Evolutionary conservation across 2,329 filamentous ascomycete genomes (phyloP).

Genomic region (Apiospora pterosperma): DNA sequence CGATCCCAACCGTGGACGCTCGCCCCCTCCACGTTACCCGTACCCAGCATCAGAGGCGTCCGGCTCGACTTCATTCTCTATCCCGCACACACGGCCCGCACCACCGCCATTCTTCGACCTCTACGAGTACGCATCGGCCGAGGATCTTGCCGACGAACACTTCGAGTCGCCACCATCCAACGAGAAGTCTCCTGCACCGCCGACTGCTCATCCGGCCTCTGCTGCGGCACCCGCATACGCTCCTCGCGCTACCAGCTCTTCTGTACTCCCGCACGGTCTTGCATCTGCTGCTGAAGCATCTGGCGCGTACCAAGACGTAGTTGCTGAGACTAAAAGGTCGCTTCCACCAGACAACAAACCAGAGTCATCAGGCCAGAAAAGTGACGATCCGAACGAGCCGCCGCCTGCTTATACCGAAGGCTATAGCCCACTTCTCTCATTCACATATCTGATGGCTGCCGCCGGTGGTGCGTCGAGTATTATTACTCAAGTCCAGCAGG

Average conservation of each 20-base stretch:
- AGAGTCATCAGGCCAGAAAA: constrained; percentile 66
- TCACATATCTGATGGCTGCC: constrained; percentile 96
- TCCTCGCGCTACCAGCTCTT: constrained; percentile 35
- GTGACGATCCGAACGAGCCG: constrained; percentile 76
- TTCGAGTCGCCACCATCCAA: neutral
- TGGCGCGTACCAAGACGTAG: constrained; percentile 44
- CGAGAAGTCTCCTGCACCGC: constrained; percentile 12
- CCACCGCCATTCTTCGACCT: constrained; percentile 61
- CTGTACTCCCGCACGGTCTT: constrained; percentile 20
- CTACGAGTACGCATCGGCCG: constrained; percentile 37
- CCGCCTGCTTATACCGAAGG: constrained; percentile 96
- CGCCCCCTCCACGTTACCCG: constrained; percentile 59
- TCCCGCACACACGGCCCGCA: constrained; percentile 32
- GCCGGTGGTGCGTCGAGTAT: constrained; percentile 97
- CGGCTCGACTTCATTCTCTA: constrained; percentile 36
- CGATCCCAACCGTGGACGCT: constrained; percentile 35
- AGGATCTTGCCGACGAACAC: constrained; percentile 17
- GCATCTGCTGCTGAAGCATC: constrained; percentile 26
- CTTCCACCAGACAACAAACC: constrained; percentile 80
- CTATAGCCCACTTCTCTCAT: constrained; percentile 84
- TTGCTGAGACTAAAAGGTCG: constrained; percentile 78
- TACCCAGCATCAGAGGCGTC: constrained; percentile 56
- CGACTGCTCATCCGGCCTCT: constrained; percentile 18
- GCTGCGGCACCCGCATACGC: constrained; percentile 55
- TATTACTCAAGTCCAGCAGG: constrained; percentile 97